phyloP scores from a whole-genome alignment of 2,329 filamentous ascomycete species.

The Apiospora koreana region DNA sequence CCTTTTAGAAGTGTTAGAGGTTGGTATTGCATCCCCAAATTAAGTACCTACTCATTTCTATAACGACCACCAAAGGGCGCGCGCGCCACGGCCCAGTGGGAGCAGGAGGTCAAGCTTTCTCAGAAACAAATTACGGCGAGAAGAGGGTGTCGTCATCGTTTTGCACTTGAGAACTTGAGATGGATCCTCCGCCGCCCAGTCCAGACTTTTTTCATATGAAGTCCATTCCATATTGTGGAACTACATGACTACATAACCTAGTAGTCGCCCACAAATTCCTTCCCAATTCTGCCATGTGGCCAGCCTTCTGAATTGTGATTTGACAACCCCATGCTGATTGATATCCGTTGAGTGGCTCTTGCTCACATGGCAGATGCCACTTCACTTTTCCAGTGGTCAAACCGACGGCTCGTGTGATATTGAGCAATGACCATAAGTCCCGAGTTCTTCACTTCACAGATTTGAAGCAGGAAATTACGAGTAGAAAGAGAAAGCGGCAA shows the following conservation, averaged over 20 bases:
- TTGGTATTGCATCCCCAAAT: not conserved
- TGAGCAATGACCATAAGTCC: not conserved
- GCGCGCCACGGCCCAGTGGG: not conserved
- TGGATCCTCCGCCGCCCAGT: not conserved
- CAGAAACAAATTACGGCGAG: not conserved
- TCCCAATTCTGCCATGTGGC: not conserved
- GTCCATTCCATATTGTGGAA: slow-evolving; percentile 5
- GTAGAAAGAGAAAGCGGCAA: not conserved
- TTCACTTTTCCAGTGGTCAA: not conserved
- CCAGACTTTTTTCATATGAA: slow-evolving; percentile 5
- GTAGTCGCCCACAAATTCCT: not conserved
- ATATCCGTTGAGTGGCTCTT: not conserved
- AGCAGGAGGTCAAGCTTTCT: not conserved
- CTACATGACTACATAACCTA: not conserved
- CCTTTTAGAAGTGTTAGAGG: too few relatives aligned
- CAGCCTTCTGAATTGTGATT: not conserved
- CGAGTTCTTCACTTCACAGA: not conserved
- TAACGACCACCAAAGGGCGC: not conserved
- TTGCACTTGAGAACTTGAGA: not conserved
- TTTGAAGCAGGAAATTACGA: not conserved
- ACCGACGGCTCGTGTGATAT: not conserved
- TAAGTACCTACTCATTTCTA: not conserved
- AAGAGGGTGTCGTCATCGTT: not conserved
- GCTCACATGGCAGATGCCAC: not conserved
- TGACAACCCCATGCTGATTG: not conserved